Conservation (phyloP, 371 early-diverging fungal species). For the Mortierella sp. region DNA sequence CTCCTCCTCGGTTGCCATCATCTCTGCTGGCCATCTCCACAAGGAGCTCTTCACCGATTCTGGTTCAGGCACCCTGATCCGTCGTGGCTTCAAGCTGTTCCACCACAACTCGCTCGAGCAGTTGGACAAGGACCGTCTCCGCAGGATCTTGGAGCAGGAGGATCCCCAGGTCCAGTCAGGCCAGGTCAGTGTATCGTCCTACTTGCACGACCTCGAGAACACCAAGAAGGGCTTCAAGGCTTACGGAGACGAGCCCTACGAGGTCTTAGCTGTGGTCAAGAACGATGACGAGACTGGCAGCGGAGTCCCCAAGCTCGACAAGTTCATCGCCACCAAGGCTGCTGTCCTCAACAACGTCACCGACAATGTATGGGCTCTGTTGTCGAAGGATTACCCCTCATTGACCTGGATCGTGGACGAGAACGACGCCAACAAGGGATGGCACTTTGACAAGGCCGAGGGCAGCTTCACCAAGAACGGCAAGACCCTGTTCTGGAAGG, state of each 20-base stretch:
- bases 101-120: constrained; percentile 74
- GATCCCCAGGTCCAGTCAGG: constrained; percentile 81
- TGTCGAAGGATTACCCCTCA: constrained; percentile 79
- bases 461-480: constrained; percentile 83
- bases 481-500: constrained; percentile 93
- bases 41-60: constrained; percentile 97
- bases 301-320: constrained; percentile 78
- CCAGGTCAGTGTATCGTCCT: constrained; percentile 78
- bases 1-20: constrained; percentile 96
- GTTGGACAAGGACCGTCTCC: constrained; percentile 88
- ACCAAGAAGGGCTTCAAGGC: constrained; percentile 68
- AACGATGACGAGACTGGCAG: constrained; percentile 64
- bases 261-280: constrained; percentile 87
- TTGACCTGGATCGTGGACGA: constrained; percentile 81
- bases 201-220: constrained; percentile 74
- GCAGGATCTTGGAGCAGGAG: constrained; percentile 83
- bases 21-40: constrained; percentile 95
- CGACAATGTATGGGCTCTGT: constrained; percentile 90
- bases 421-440: constrained; percentile 72
- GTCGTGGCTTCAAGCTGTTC: constrained; percentile 93
- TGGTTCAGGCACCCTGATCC: constrained; percentile 96
- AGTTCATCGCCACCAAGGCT: constrained; percentile 84
- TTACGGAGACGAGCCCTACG: constrained; percentile 90
- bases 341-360: constrained; percentile 90
- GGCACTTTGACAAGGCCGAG: constrained; percentile 96